These are phyloP conservation scores for Tuber indicum DNA, from an alignment of 495 filamentous ascomycete genomes.

Conservation along the genomic window DNA sequence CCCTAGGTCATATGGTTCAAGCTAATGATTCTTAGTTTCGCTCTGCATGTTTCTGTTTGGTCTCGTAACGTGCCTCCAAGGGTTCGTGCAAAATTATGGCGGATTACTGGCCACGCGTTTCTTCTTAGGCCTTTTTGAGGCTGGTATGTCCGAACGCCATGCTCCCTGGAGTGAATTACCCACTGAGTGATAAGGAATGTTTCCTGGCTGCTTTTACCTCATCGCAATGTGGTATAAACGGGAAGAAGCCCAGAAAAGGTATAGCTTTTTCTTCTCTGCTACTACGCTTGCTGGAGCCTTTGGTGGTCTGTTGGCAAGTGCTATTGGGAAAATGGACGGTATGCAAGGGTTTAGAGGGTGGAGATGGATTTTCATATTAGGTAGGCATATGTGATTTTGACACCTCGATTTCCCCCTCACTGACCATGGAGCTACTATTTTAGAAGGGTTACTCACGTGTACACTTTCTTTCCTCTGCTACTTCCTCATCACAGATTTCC, in stretches of 20 bases:
- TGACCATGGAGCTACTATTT: slow-evolving; percentile 31
- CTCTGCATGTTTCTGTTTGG: slow-evolving; percentile 80
- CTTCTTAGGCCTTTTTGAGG: slow-evolving; percentile 81
- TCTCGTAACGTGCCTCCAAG: slow-evolving; percentile 67
- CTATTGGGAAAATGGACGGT: slow-evolving; percentile 76
- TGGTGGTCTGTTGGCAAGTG: slow-evolving; percentile 72
- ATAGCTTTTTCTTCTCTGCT: slow-evolving; percentile 79
- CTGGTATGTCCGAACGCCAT: slow-evolving; percentile 63
- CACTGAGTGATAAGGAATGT: slow-evolving; percentile 20
- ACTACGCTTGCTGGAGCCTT: slow-evolving; percentile 82
- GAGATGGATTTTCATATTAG: slow-evolving; percentile 70
- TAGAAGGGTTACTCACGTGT: slow-evolving; percentile 67
- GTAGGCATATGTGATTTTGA: slow-evolving; percentile 8
- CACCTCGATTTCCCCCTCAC: not conserved
- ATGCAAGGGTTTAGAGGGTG: slow-evolving; percentile 67
- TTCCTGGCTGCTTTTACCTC: slow-evolving; percentile 63
- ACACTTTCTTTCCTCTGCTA: slow-evolving; percentile 65
- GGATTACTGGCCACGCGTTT: slow-evolving; percentile 78
- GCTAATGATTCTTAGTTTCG: slow-evolving; percentile 34
- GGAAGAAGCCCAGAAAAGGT: slow-evolving; percentile 77
- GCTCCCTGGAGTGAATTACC: slow-evolving; percentile 15
- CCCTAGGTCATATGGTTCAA: not conserved
- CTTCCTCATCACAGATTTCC: slow-evolving; percentile 79
- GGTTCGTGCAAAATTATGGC: slow-evolving; percentile 67
- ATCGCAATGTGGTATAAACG: slow-evolving; percentile 82